phyloP scores from a whole-genome alignment of 2,329 filamentous ascomycete genomes.

The Parastagonospora nodorum region DNA sequence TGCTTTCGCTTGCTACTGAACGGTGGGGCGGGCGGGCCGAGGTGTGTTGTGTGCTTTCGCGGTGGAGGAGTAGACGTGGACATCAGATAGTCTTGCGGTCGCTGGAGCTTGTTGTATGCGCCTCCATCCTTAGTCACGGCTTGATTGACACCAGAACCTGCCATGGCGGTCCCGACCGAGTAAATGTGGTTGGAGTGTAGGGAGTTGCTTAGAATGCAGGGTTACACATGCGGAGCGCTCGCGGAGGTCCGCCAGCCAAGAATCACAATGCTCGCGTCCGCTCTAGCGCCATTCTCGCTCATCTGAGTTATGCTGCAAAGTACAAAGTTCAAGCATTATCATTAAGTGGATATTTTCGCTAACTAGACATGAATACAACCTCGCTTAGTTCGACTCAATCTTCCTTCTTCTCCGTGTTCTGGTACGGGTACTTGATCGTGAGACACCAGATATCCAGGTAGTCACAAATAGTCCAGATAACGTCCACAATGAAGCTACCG shows the following conservation, averaged over 20 bases:
- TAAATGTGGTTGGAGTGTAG: not conserved
- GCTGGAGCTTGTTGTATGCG: slow-evolving; percentile 44
- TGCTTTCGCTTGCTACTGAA: slow-evolving; percentile 29
- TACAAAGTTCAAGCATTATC: too few species aligned
- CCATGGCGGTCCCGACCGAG: slow-evolving; percentile 19
- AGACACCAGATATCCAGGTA: slow-evolving; percentile 98
- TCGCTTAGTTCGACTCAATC: slow-evolving; percentile 10
- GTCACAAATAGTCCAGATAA: slow-evolving; percentile 97
- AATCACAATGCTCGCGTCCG: too few species aligned
- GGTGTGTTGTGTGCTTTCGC: slow-evolving; percentile 3
- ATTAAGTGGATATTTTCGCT: too few species aligned
- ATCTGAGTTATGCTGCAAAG: too few species aligned
- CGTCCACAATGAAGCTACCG: slow-evolving; percentile 94
- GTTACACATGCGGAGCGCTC: not conserved
- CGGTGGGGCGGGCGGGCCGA: not conserved
- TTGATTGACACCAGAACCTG: slow-evolving; percentile 27
- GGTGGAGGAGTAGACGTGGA: slow-evolving; percentile 13
- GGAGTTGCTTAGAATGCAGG: not conserved
- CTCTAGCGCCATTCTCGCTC: too few species aligned
- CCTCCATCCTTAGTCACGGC: slow-evolving; percentile 42
- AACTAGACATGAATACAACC: not conserved
- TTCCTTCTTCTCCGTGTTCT: slow-evolving; percentile 37
- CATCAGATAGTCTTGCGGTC: slow-evolving; percentile 36
- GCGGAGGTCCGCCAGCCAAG: slow-evolving; percentile 4
- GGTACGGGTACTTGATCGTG: slow-evolving; percentile 84